Conservation (phyloP, 768 basidiomycete genomes). For the Naganishia vaughanmartiniae region DNA sequence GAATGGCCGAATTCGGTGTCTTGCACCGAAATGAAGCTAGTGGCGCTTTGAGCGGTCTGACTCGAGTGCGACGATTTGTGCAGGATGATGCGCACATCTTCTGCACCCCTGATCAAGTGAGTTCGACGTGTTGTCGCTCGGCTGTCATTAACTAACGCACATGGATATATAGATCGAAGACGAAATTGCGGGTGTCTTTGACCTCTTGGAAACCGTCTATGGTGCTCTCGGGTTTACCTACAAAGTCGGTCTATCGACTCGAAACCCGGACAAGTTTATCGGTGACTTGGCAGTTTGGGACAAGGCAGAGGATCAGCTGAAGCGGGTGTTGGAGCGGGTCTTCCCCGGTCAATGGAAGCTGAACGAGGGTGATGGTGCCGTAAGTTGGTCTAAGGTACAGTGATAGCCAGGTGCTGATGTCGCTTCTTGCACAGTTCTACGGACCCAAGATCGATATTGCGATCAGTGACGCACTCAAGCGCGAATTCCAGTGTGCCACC, state of each 20-base stretch:
- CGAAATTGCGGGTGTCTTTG: constrained; percentile 82
- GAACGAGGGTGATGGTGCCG: constrained; percentile 91
- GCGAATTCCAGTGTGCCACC: constrained; percentile 97
- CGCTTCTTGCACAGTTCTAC: constrained; percentile 64
- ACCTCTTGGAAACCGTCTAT: constrained; percentile 92
- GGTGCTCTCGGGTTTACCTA: constrained; percentile 93
- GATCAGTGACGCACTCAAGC: constrained; percentile 82
- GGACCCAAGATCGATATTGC: constrained; percentile 95
- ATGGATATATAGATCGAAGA: constrained; percentile 64
- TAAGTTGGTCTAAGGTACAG: neutral
- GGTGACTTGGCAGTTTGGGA: constrained; percentile 89
- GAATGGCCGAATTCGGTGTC: constrained; percentile 98
- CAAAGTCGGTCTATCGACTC: constrained; percentile 88
- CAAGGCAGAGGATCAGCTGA: constrained; percentile 63
- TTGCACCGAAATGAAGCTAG: constrained; percentile 95
- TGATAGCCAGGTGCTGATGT: no score
- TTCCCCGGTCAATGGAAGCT: constrained; percentile 87
- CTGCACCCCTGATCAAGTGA: constrained; percentile 86
- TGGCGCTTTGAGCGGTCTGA: constrained; percentile 87
- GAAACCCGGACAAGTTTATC: constrained; percentile 84
- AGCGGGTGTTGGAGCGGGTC: constrained; percentile 69
- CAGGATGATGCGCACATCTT: constrained; percentile 99
- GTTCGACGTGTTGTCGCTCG: neutral
- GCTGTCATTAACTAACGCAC: neutral
- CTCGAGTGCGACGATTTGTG: constrained; percentile 87